Evolutionary conservation across 306 rosid genomes (phyloP).

Genomic region (Geum urbanum): DNA sequence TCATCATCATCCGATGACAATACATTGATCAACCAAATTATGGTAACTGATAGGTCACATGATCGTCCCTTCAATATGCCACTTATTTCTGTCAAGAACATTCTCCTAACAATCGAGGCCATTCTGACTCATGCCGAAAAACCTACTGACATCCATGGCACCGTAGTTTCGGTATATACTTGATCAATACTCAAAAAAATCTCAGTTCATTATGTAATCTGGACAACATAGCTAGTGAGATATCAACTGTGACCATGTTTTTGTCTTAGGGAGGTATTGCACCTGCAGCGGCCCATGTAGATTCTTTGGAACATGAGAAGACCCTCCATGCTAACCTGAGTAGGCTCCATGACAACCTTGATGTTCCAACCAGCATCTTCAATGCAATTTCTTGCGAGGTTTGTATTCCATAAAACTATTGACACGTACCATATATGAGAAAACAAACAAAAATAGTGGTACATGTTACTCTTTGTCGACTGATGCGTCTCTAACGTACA

Average conservation of each 20-base stretch:
- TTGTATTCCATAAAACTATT: background rate
- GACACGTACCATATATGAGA: background rate
- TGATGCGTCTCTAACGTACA: slow-evolving; percentile 14
- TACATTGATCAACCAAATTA: slow-evolving; percentile 14
- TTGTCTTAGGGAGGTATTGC: slow-evolving; percentile 1
- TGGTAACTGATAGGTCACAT: slow-evolving; percentile 9
- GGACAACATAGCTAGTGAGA: background rate
- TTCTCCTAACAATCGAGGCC: slow-evolving; percentile 47
- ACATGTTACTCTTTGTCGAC: background rate
- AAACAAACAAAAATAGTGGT: background rate
- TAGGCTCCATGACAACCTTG: slow-evolving; percentile 27
- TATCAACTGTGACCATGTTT: background rate
- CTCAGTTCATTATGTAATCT: too few species aligned
- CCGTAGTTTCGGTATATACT: slow-evolving; percentile 8
- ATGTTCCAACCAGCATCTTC: slow-evolving; percentile 34
- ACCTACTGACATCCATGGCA: slow-evolving; percentile 29
- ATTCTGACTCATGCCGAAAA: slow-evolving; percentile 32
- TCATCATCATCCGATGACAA: background rate
- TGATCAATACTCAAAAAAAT: too few species aligned
- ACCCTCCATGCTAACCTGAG: slow-evolving; percentile 26
- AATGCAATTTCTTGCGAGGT: slow-evolving; percentile 57
- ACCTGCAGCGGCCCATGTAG: slow-evolving; percentile 16
- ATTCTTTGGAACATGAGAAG: slow-evolving; percentile 23
- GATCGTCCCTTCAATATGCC: slow-evolving; percentile 12
- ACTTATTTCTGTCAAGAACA: slow-evolving; percentile 23